These are phyloP conservation scores for Globisporangium cylindrosporum DNA, from an alignment of 352 stramenopile species.

Conservation along the genomic window DNA sequence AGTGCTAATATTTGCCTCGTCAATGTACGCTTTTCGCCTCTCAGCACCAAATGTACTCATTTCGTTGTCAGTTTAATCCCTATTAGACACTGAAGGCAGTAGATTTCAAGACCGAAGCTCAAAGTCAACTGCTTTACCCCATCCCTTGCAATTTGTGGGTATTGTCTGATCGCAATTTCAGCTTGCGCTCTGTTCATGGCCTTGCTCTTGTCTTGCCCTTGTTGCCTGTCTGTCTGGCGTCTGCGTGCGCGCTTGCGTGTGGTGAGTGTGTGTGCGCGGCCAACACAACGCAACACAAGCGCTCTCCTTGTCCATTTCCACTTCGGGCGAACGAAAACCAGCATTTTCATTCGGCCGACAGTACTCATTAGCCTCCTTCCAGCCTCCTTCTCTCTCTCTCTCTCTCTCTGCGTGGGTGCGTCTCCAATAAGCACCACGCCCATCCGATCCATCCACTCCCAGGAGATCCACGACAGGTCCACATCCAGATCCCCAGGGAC, in stretches of 20 bases:
- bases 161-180: not conserved
- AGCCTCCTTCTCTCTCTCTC: too few relatives aligned
- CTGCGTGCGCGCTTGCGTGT: not conserved
- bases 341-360: constrained; percentile 10
- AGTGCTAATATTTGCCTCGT: not conserved
- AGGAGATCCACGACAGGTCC: not conserved
- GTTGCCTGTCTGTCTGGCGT: constrained; percentile 3
- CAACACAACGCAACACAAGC: not conserved
- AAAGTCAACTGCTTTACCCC: too few relatives aligned
- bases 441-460: not conserved
- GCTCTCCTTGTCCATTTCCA: constrained; percentile 3
- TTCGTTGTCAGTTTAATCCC: not conserved
- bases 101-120: too few relatives aligned
- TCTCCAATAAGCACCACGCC: not conserved
- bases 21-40: not conserved
- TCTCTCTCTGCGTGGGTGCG: not conserved
- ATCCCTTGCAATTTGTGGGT: not conserved
- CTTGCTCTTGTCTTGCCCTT: not conserved
- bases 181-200: not conserved
- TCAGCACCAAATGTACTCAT: not conserved
- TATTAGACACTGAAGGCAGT: not conserved
- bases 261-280: not conserved
- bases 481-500: not conserved
- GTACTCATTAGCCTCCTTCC: not conserved
- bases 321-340: constrained; percentile 9